Base-by-base conservation (phyloP, 208 protist genomes). In the Crithidia bombi region DNA sequence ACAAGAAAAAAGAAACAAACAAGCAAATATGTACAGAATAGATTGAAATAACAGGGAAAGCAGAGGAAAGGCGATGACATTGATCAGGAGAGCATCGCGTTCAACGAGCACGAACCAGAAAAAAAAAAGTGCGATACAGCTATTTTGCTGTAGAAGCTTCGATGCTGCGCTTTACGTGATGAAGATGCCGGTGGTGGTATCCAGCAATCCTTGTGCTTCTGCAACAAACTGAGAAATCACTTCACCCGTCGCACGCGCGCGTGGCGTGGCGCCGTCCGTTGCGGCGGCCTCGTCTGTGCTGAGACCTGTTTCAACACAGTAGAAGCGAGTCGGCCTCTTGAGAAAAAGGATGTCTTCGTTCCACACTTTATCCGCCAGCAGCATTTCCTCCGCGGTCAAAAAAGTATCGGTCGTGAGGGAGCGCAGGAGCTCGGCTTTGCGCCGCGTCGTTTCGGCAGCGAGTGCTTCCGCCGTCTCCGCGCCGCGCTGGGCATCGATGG, bases 241-340 rank as follows among this genome's bases (percentile, higher is more conserved):
- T 28, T 81, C 69, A 36, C 69, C 63, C 5, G 26, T 71, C 5
- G 36, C 43, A 46, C 61, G 63, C 12, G 55, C 51, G 39, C 51
- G 49, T 28, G 66, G 70, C n/a, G 73, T 36, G 9, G 50, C 79
- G 49, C 55, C 44, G 33, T 70, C 61, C 6, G 35, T 19, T n/a
- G 65, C 77, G 23, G 72, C 52, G 15, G 19, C 44, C 55, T 85
- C 89, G 57, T 90, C 83, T 30, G 85, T 73, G 47, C 77, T 80
- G 23, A 81, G 52, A 28, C 73, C 82, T 2, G 68, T 89, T 30
- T 87, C 71, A 14, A 81, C 76, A 44, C 84, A 91, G 69, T 89
- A 92, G 28, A 86, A 92, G 10, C 87, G 84, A n/a, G 87, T 92
- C 19, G 87, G 82, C 21, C 84, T 75, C 59, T 89, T 90, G 38